Conservation (phyloP, 1,284 basidiomycete species). For the Omphalotus olearius region DNA sequence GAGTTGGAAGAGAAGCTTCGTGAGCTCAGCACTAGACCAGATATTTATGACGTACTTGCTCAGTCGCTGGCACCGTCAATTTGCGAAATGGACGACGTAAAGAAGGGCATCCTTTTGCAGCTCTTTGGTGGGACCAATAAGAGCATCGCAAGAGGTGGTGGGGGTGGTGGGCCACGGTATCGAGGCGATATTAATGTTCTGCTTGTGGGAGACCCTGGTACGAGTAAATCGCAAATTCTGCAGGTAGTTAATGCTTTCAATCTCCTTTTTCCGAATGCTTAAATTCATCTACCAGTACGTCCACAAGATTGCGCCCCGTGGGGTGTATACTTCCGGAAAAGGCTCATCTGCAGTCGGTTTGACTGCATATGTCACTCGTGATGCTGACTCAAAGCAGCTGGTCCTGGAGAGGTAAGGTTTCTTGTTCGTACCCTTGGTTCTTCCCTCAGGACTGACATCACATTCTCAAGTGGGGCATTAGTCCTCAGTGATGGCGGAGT, state of each 20-base stretch:
- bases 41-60: constrained; percentile 87
- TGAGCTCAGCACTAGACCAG: constrained; percentile 70
- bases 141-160: constrained; percentile 87
- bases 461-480: constrained; percentile 74
- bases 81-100: constrained; percentile 98
- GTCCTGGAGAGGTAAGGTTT: constrained; percentile 84
- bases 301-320: constrained; percentile 96
- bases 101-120: constrained; percentile 95
- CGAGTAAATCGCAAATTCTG: constrained; percentile 94
- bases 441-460: background rate
- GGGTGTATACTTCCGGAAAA: constrained; percentile 96
- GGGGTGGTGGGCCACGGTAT: constrained; percentile 93
- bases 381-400: constrained; percentile 96
- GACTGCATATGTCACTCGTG: constrained; percentile 96
- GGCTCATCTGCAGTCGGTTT: constrained; percentile 98
- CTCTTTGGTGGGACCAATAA: constrained; percentile 98
- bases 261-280: constrained; percentile 8
- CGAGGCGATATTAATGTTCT: constrained; percentile 97
- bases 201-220: constrained; percentile 97
- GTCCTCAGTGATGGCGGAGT: constrained; percentile 97
- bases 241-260: constrained; percentile 47
- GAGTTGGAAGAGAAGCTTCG: constrained; percentile 59
- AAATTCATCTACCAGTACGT: constrained; percentile 67
- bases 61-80: constrained; percentile 91
- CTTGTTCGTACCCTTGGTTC: background rate